A percentile compares a stretch with the other conserved stretches of the same genome.
Conservation (phyloP, 495 filamentous ascomycete species). For the Glonium stellatum region DNA sequence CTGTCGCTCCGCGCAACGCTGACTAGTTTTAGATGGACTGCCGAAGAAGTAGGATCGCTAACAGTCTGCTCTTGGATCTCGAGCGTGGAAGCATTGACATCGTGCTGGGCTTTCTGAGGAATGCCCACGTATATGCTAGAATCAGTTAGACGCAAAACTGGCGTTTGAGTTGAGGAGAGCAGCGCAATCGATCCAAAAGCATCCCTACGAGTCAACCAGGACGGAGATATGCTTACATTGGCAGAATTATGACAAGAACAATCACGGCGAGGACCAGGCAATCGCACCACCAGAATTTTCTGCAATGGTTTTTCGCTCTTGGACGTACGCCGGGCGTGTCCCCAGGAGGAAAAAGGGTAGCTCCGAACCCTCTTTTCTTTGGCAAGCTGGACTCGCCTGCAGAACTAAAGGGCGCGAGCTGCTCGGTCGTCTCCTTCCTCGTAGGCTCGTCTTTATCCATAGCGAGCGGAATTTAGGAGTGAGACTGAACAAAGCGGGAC, state of each 20-base stretch:
- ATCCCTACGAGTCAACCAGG: background rate
- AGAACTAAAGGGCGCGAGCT: background rate
- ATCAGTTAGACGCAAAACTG: constrained; percentile 3
- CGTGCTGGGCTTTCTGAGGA: constrained; percentile 62
- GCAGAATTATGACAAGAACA: constrained; percentile 54
- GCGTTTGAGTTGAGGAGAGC: no score
- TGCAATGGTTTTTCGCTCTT: constrained; percentile 43
- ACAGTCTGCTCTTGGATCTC: constrained; percentile 52
- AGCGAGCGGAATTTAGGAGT: background rate
- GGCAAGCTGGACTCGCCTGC: background rate
- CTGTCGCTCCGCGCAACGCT: constrained; percentile 43
- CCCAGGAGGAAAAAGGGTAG: constrained; percentile 23
- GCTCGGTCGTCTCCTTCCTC: constrained; percentile 8
- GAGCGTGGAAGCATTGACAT: constrained; percentile 58
- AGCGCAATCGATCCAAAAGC: no score
- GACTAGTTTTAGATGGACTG: constrained; percentile 49
- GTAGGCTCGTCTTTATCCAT: background rate
- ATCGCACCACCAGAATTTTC: constrained; percentile 66
- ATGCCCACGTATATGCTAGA: constrained; percentile 66
- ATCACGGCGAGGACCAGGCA: constrained; percentile 48
- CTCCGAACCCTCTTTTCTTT: constrained; percentile 20
- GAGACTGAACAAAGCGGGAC: no score
- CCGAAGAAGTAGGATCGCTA: constrained; percentile 50
- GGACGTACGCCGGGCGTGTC: constrained; percentile 35
- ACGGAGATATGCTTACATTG: constrained; percentile 51